phyloP scores from a whole-genome alignment of 2,329 filamentous ascomycete species.

The Paraconiothyrium sp. region DNA sequence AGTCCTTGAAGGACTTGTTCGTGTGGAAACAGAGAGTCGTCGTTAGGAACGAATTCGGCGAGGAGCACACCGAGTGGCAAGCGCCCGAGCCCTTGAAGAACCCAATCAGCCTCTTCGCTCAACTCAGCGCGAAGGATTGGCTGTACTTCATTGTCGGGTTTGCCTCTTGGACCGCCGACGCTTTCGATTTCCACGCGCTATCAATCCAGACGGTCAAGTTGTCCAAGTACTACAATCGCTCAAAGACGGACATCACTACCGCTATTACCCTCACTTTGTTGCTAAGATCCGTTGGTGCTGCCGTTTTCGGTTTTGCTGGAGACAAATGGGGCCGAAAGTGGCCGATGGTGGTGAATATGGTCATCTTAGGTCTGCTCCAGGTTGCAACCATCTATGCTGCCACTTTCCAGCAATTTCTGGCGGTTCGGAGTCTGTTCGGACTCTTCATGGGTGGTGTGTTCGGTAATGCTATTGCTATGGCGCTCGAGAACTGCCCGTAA shows the following conservation, averaged over 20 bases:
- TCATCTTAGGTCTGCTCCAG: constrained; percentile 74
- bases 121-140: constrained; percentile 74
- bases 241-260: constrained; percentile 75
- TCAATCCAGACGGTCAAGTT: constrained; percentile 78
- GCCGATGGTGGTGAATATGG: constrained; percentile 84
- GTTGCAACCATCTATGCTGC: constrained; percentile 79
- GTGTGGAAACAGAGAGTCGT: constrained; percentile 78
- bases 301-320: constrained; percentile 77
- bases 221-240: constrained; percentile 65
- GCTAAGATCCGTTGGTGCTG: constrained; percentile 77
- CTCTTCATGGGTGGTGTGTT: constrained; percentile 85
- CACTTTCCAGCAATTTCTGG: constrained; percentile 79
- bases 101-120: constrained; percentile 73
- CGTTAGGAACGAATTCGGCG: constrained; percentile 70
- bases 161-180: constrained; percentile 80
- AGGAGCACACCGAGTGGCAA: constrained; percentile 74
- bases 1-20: constrained; percentile 72
- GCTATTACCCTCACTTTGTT: constrained; percentile 80
- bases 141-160: constrained; percentile 79
- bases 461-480: constrained; percentile 81
- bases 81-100: constrained; percentile 72
- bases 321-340: constrained; percentile 85
- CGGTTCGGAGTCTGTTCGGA: constrained; percentile 76
- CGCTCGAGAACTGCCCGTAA: constrained; percentile 75
- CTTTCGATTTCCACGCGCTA: constrained; percentile 84